Base-by-base conservation (phyloP, 1,139 yeast genomes). In the Oligophagozyma castellii region DNA sequence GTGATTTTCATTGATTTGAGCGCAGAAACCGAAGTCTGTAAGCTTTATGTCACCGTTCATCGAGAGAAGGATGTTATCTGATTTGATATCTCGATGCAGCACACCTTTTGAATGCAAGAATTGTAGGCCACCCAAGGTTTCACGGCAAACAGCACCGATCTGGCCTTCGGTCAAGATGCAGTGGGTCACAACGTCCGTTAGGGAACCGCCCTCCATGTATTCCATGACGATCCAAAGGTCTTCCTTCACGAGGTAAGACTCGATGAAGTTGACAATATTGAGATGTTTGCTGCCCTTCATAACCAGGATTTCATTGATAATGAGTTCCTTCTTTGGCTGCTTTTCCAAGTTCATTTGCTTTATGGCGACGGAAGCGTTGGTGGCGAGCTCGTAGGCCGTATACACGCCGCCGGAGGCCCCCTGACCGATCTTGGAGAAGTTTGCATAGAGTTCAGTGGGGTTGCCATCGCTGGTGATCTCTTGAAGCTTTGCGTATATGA, bases 221-320 rank as follows among this genome's bases (percentile, higher is more conserved):
- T 86, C 96, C 98, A 89, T 89, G 12, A 86, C 72, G n/a, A 89
- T 95, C 96, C 96, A 89, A 35, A 89, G 62, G 43, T 83, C 93
- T 22, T 72, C 58, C 33, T 70, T 70, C 27, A 78, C 57, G 32
- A 86, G 57, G 48, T 73, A 86, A 0, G 95, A 77, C 46, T 84
- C 94, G 39, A 86, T 71, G 48, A 79, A 86, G 53, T 86, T 86
- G 33, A 86, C 96, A 56, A 86, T 86, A 48, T 86, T 86, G 19
- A 21, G 74, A 50, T 84, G 95, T 44, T 70, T 78, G 34, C 81
- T 70, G 26, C 86, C 95, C 51, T 77, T 79, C 95, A 84, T 84
- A 23, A 86, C 95, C 42, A 81, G 60, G 37, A 84, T 84, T 55
- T 84, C 95, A 51, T 81, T 83, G 31, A 80, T 83, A 48, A 86